These are phyloP conservation scores for Chrysoporthe cubensis DNA, from an alignment of 2,329 filamentous ascomycete species.

Conservation along the genomic window DNA sequence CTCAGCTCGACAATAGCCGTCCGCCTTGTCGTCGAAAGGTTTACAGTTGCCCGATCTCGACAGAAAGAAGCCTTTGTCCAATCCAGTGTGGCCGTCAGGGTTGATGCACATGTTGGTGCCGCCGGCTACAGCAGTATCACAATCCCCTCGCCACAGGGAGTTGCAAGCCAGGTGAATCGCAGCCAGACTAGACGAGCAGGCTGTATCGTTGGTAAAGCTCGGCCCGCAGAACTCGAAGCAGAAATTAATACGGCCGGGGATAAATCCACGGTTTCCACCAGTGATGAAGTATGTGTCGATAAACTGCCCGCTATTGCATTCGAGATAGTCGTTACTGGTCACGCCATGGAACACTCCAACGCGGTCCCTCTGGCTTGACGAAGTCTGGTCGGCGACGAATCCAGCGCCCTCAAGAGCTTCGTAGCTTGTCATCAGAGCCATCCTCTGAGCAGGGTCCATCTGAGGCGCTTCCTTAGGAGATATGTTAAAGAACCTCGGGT, in stretches of 20 bases:
- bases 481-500: slow-evolving; percentile 74
- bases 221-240: slow-evolving; percentile 45
- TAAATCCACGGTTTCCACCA: slow-evolving; percentile 53
- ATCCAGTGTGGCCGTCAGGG: slow-evolving; percentile 66
- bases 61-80: slow-evolving; percentile 68
- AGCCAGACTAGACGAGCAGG: slow-evolving; percentile 42
- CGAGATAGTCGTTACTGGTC: slow-evolving; percentile 77
- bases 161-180: slow-evolving; percentile 56
- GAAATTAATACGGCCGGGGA: slow-evolving; percentile 50
- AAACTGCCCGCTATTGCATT: slow-evolving; percentile 72
- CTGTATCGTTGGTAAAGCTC: slow-evolving; percentile 44
- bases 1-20: slow-evolving; percentile 60
- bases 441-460: slow-evolving; percentile 68
- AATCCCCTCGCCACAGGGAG: slow-evolving; percentile 66
- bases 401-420: slow-evolving; percentile 71
- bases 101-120: slow-evolving; percentile 69
- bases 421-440: slow-evolving; percentile 68
- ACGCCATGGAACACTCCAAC: slow-evolving; percentile 77
- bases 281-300: slow-evolving; percentile 59
- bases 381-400: slow-evolving; percentile 64
- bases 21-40: slow-evolving; percentile 68
- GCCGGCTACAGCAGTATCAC: slow-evolving; percentile 68
- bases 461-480: slow-evolving; percentile 65
- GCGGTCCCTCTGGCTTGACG: slow-evolving; percentile 52
- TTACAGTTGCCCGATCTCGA: slow-evolving; percentile 43